phyloP scores from a whole-genome alignment of 2,329 filamentous ascomycete genomes.

The Colletotrichum phormii region DNA sequence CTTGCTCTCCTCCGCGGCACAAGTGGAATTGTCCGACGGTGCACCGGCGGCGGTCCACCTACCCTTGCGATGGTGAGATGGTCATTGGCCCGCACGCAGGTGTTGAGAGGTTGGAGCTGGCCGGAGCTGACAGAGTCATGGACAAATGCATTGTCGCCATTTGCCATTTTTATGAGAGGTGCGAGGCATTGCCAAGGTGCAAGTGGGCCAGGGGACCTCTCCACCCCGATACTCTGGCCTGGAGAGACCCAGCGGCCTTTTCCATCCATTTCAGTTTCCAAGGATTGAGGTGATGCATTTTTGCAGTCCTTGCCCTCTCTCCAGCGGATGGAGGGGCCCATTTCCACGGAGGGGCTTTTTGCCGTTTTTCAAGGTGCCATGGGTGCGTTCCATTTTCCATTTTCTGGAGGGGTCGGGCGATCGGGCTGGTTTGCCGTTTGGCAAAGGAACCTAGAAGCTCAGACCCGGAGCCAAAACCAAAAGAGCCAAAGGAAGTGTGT shows the following conservation, averaged over 20 bases:
- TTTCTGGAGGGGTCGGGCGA: neutral
- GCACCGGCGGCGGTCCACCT: neutral
- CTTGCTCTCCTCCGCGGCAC: constrained; percentile 28
- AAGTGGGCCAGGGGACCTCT: constrained; percentile 18
- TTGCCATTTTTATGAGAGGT: constrained; percentile 1
- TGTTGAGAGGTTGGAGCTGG: neutral
- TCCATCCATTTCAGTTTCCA: neutral
- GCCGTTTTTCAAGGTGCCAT: constrained; percentile 2
- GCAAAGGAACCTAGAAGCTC: neutral
- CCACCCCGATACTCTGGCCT: neutral
- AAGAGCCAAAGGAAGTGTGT: constrained; percentile 11
- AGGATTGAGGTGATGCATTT: neutral
- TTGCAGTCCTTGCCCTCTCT: neutral
- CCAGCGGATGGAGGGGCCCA: constrained; percentile 8
- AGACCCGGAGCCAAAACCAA: neutral
- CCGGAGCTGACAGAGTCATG: neutral
- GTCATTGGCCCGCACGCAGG: neutral
- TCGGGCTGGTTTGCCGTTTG: constrained; percentile 3
- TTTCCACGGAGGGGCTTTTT: neutral
- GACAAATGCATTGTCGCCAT: constrained; percentile 12
- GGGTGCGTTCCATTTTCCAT: neutral
- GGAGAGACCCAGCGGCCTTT: constrained; percentile 6
- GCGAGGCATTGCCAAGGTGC: constrained; percentile 2
- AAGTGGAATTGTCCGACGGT: constrained; percentile 1
- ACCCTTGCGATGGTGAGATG: neutral